These are phyloP conservation scores for Xylaria sp. DNA, from an alignment of 2,329 filamentous ascomycete species.

Conservation along the genomic window DNA sequence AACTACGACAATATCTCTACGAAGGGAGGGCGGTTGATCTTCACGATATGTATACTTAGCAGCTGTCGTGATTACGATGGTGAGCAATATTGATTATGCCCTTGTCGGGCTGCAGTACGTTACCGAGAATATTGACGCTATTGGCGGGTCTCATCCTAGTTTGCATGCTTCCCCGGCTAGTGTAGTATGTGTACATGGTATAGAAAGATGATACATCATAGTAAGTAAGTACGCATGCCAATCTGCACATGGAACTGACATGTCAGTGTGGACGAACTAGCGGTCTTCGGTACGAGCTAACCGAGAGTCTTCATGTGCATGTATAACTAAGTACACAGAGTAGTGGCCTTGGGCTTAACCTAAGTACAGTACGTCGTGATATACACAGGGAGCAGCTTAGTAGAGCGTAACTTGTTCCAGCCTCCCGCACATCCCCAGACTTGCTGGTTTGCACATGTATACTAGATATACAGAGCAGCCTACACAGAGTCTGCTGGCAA, in stretches of 20 bases:
- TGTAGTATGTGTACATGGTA: neutral
- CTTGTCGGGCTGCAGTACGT: slow-evolving; percentile 12
- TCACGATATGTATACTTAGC: neutral
- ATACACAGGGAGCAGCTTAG: no score
- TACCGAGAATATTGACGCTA: neutral
- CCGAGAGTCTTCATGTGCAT: no score
- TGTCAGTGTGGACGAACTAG: neutral
- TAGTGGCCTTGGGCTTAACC: neutral
- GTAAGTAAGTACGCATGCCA: no score
- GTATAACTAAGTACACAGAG: no score
- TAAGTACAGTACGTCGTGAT: no score
- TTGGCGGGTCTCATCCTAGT: slow-evolving; percentile 9
- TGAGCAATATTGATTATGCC: slow-evolving; percentile 7
- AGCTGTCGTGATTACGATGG: neutral
- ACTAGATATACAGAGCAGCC: neutral
- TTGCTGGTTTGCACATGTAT: neutral
- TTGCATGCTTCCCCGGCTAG: neutral
- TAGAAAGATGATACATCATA: neutral
- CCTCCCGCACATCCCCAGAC: neutral
- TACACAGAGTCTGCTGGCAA: no score
- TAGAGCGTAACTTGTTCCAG: no score
- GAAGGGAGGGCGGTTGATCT: neutral
- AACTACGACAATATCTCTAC: neutral
- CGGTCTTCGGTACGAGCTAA: neutral
- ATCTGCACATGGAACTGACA: neutral